Base-by-base conservation (phyloP, 805 yeast genomes). In the Yarrowia divulgata region DNA sequence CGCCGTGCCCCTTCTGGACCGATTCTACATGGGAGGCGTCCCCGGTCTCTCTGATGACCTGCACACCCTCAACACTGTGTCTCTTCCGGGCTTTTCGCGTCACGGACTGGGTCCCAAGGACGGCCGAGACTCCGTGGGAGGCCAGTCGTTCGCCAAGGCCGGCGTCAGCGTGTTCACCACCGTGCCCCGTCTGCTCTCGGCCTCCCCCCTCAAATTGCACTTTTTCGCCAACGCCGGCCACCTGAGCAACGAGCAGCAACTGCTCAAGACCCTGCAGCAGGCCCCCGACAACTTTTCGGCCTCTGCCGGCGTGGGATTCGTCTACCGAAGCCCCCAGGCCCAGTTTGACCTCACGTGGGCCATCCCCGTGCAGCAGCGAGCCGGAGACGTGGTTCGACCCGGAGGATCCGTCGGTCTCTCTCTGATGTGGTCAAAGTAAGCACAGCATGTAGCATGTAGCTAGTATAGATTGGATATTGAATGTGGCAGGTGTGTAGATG, bases 61-160 rank as follows among this genome's bases (percentile, higher is more conserved):
- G 48, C 68, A 63, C 57, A 48, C 68, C 16, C 68, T 48, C 57
- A 63, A 49, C 57, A 49, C 57, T 18, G 57, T 63, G 37, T 6
- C 68, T 18, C 57, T 63, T n/a, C 55, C 57, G n/a, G 68, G 68
- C 16, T 63, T 63, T 37, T 37, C 57, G 55, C 57, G 57, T 16
- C 68, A 49, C 45, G 68, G 68, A 8, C 57, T 63, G 35, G 68
- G 68, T n/a, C 68, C 68, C 48, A 63, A 63, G 68, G 68, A 63
- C 39, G 68, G 57, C 29, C 35, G 48, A 48, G 68, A 63, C 57
- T 48, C 68, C 10, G 68, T 63, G 6, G 68, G 68, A n/a, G 68
- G 68, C 12, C 57, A 35, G 57, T 63, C 68, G n/a, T 63, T 63
- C 18, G 68, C 57, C 57, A 63, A 63, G 68, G 68, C 57, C 37